Conservation (phyloP, 257 asterid genomes). For the Galeopsis tetrahit region DNA sequence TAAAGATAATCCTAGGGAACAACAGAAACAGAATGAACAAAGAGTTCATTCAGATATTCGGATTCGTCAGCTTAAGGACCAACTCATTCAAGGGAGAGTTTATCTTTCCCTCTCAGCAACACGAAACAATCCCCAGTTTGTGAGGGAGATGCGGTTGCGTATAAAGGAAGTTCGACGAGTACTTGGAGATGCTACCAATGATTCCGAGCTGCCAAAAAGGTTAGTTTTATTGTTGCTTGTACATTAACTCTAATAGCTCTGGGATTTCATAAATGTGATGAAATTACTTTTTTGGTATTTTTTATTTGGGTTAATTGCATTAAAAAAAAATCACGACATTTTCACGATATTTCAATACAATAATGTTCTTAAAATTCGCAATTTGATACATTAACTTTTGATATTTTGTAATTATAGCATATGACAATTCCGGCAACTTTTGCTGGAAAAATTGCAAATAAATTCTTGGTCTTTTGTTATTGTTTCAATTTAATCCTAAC, state of each 20-base stretch:
- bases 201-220: slow-evolving; percentile 65
- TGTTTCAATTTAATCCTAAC: too few species aligned
- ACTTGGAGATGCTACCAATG: slow-evolving; percentile 55
- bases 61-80: slow-evolving; percentile 57
- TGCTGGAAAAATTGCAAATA: too few species aligned
- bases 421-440: too few species aligned
- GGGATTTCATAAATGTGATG: background rate
- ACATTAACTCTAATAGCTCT: slow-evolving; percentile 1
- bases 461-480: too few species aligned
- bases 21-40: slow-evolving; percentile 39
- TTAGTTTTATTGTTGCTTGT: slow-evolving; percentile 32
- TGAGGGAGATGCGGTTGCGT: slow-evolving; percentile 60
- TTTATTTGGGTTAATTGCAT: too few species aligned
- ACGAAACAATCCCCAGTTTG: slow-evolving; percentile 54
- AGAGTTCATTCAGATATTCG: slow-evolving; percentile 42
- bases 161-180: slow-evolving; percentile 57
- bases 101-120: slow-evolving; percentile 54
- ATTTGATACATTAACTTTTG: too few species aligned
- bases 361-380: too few species aligned
- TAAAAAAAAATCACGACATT: too few species aligned
- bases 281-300: background rate
- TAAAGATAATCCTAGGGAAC: slow-evolving; percentile 36
- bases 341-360: too few species aligned
- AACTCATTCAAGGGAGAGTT: slow-evolving; percentile 55
- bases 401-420: too few species aligned